Evolutionary conservation across 805 yeast species (phyloP), one percentile per base, ranked within the genome.

Genomic region (Lachancea cidri): DNA sequence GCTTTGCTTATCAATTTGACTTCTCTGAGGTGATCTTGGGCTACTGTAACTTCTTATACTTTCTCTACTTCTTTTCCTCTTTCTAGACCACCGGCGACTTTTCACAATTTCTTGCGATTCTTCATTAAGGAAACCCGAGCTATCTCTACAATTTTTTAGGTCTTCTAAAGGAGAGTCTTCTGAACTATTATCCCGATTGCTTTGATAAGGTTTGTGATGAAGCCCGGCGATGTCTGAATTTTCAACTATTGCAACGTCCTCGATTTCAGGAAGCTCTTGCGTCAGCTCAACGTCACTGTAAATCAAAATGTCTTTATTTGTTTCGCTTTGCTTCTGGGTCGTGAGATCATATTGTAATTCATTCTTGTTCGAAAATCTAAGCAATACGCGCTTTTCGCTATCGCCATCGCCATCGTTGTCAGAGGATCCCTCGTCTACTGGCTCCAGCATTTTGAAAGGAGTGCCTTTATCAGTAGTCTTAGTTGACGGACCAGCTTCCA

Each of bases 221-320:
- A n/a, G 11, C 7, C 38, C 29, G 27, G 11, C n/a, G 15, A 4
- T 5, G 29, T 13, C 14, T 22, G 18, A 8, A 18, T 20, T 3
- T n/a, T 20, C 15, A 20, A 14, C 27, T 36, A 15, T 15, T 16
- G 16, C 14, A 13, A 24, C 33, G 13, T 50, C 57, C 11, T 58
- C 62, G 4, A 57, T 41, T 42, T 60, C 62, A 4, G 62, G 60
- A 17, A 58, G 39, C 20, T 58, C 63, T 38, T 58, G 63, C 1
- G 63, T 56, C 20, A 47, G 40, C 25, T 57, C 62, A 1, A 45
- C 46, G 24, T 57, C 62, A 41, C 60, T 57, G 16, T 47, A 17
- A 3, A 51, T 46, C 1, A 52, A 38, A 4, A 37, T 31, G 5
- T 41, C 34, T n/a, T 27, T 33, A n/a, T 25, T 16, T 4, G 42